Evolutionary conservation across 2,329 filamentous ascomycete species (phyloP).

Genomic region (Aspergillus sergii): DNA sequence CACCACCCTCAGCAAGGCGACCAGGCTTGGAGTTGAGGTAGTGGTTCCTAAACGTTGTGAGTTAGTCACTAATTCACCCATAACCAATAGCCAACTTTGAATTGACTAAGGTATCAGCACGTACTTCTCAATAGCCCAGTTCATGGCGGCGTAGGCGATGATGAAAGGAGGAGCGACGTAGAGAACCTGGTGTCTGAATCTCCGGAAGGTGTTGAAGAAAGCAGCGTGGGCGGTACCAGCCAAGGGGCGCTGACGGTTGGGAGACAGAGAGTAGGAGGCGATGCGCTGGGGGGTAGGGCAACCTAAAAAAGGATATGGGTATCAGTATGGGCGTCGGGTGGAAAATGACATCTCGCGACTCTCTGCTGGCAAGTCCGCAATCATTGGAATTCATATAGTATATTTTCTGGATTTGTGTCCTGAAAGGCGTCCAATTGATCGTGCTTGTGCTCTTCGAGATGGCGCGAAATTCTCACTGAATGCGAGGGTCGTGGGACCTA

Average conservation of each 20-base stretch:
- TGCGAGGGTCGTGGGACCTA: slow-evolving; percentile 53
- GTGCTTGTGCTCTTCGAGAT: not conserved
- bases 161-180: slow-evolving; percentile 83
- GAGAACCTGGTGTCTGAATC: slow-evolving; percentile 81
- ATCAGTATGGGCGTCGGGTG: not conserved
- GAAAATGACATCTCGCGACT: not conserved
- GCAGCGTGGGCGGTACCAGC: slow-evolving; percentile 77
- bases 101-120: slow-evolving; percentile 26
- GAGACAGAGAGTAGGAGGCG: slow-evolving; percentile 72
- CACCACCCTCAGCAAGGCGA: slow-evolving; percentile 38
- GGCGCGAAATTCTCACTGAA: not conserved
- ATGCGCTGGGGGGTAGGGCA: slow-evolving; percentile 57
- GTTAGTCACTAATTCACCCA: not conserved
- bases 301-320: slow-evolving; percentile 22
- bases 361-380: not conserved
- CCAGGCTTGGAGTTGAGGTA: slow-evolving; percentile 55
- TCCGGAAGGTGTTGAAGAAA: slow-evolving; percentile 93
- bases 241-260: slow-evolving; percentile 87
- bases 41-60: slow-evolving; percentile 44
- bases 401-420: not conserved
- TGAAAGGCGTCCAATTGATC: slow-evolving; percentile 3
- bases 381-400: not conserved
- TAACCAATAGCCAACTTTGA: too few species aligned
- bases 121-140: slow-evolving; percentile 91
- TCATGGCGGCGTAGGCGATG: slow-evolving; percentile 77